Evolutionary conservation across 495 filamentous ascomycete species (phyloP).

Genomic region (Rusavskia elegans): DNA sequence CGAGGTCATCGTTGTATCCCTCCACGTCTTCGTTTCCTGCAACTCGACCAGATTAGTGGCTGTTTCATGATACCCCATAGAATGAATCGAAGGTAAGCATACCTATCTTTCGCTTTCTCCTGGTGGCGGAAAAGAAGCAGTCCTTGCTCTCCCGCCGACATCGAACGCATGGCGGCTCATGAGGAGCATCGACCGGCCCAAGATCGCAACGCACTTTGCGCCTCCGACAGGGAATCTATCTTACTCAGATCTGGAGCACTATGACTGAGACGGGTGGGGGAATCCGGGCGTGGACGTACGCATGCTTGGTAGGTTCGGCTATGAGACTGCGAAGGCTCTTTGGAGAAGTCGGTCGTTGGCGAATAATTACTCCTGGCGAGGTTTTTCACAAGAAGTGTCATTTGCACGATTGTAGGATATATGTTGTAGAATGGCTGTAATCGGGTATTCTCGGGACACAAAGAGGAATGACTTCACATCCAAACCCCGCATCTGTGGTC

Average conservation of each 20-base stretch:
- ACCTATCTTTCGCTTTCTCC: slow-evolving; percentile 76
- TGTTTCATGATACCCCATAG: background rate
- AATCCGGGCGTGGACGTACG: slow-evolving; percentile 1
- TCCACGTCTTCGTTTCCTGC: background rate
- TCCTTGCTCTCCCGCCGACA: slow-evolving; percentile 87
- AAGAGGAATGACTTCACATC: background rate
- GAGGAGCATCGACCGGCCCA: slow-evolving; percentile 64
- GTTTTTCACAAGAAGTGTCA: too few species aligned
- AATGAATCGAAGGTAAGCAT: background rate
- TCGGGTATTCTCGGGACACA: background rate
- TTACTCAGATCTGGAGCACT: too few species aligned
- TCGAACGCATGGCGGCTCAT: slow-evolving; percentile 84
- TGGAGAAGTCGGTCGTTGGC: background rate
- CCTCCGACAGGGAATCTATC: slow-evolving; percentile 12
- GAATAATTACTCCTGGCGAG: too few species aligned
- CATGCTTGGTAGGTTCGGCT: slow-evolving; percentile 15
- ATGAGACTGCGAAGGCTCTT: slow-evolving; percentile 2
- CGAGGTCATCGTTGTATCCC: background rate
- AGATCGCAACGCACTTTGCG: slow-evolving; percentile 16
- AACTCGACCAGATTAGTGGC: background rate
- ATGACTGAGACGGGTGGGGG: too few species aligned
- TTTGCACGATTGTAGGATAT: too few species aligned
- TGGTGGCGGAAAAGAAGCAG: slow-evolving; percentile 92
- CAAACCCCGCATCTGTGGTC: background rate
- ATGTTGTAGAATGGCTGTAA: background rate